Conservation (phyloP, 225 moss, liverwort and hornwort genomes). For the Thuidium tamariscinum region DNA sequence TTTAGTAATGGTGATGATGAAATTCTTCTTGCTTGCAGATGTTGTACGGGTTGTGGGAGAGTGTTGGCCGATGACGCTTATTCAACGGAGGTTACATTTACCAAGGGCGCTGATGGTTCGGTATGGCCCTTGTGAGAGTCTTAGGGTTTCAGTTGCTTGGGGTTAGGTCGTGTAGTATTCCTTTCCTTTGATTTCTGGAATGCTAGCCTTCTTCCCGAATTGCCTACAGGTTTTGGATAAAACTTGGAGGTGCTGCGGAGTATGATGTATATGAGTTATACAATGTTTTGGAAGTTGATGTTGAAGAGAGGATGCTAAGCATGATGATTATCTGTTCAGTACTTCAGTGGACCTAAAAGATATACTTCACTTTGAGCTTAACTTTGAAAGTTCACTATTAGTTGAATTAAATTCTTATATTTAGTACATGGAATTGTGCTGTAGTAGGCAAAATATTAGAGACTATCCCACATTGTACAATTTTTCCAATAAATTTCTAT, state of each 20-base stretch:
- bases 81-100: slow-evolving; percentile 77
- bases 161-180: not conserved
- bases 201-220: not conserved
- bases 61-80: slow-evolving; percentile 95
- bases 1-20: not conserved
- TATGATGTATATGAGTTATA: not conserved
- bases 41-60: slow-evolving; percentile 98
- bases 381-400: not conserved
- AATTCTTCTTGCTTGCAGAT: slow-evolving; percentile 34
- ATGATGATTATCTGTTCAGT: not conserved
- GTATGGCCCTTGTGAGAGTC: slow-evolving; percentile 22
- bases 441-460: not conserved
- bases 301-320: not conserved
- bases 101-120: slow-evolving; percentile 83
- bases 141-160: not conserved
- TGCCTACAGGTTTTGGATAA: not conserved
- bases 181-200: not conserved
- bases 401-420: not conserved
- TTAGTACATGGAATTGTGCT: not conserved
- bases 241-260: not conserved
- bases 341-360: too few species aligned
- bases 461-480: not conserved
- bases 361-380: not conserved
- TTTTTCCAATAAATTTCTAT: not conserved
- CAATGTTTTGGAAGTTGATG: not conserved